Base-by-base conservation (phyloP, 1,139 yeast species). In the Candida gigantensis region DNA sequence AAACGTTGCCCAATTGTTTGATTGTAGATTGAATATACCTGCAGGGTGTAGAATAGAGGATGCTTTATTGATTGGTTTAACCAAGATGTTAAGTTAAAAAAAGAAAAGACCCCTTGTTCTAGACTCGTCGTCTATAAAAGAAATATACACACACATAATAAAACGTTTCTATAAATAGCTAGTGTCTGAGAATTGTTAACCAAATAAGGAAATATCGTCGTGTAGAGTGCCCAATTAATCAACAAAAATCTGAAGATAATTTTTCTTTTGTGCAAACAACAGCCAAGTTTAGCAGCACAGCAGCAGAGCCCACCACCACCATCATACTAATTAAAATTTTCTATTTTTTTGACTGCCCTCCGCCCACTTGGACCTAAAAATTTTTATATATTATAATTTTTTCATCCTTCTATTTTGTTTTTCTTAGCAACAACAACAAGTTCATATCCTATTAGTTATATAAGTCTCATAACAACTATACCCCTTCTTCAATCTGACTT, bases 1-100 rank as follows among this genome's bases (percentile, higher is more conserved):
- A 1, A 68, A 60, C 28, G 75, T 83, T 1, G 62, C 70, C 19
- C 81, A 79, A 44, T 71, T 88, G 65, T 84, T 88, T 55, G 95
- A 87, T 55, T 81, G 83, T 5, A 68, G 71, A 36, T 45, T 84
- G 25, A 55, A 55, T 6, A 68, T 84, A 11, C 82, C 85, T 1
- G 55, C 64, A 1, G 79, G 84, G 1, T 68, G 77, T 1, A 72
- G 85, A 38, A 68, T 82, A 2, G 95, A 86, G 51, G 96, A 87
- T 56, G 84, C 82, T 2, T 69, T 79, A 2, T 53, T 81, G 60
- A 76, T 84, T 7, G 75, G 86, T 0, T 65, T 87, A 37, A 64
- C 89, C 2, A 75, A 69, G 34, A 39, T 56, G 19, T 18, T 21
- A 34, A 14, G 21, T 18, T 29, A 32, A 12, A 26, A 20, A n/a